A percentile compares a stretch with the other conserved stretches of the same genome.
These are phyloP conservation scores for Usnea hakonensis DNA, from an alignment of 495 filamentous ascomycete species.

Conservation along the genomic window DNA sequence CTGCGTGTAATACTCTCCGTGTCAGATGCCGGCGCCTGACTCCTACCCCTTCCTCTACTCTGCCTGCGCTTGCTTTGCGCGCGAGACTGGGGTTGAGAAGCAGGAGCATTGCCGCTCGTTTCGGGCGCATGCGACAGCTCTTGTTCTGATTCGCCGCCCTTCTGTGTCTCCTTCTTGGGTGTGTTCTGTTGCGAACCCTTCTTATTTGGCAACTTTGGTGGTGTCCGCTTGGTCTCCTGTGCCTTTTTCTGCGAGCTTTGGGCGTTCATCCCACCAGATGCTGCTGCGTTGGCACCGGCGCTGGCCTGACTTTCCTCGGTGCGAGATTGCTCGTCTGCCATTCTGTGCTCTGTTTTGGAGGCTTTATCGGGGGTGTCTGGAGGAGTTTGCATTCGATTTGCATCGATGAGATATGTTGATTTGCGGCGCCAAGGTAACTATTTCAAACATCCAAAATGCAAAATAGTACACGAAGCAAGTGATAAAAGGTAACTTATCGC, in stretches of 20 bases:
- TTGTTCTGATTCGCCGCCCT: conserved; percentile 11
- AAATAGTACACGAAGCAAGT: neutral
- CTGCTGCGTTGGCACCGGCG: conserved; percentile 25
- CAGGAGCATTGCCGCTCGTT: neutral
- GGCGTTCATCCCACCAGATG: conserved; percentile 20
- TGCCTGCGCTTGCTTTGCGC: conserved; percentile 20
- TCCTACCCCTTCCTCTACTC: conserved; percentile 18
- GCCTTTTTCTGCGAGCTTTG: conserved; percentile 21
- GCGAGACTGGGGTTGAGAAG: conserved; percentile 9
- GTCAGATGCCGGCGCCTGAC: conserved; percentile 18
- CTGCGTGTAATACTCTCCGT: conserved; percentile 21
- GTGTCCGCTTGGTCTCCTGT: conserved; percentile 22
- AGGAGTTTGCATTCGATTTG: conserved; percentile 16
- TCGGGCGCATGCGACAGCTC: conserved; percentile 5
- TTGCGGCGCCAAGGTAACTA: neutral
- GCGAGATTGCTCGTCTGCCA: conserved; percentile 22
- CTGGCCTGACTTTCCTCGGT: conserved; percentile 20
- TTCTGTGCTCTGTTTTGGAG: conserved; percentile 6
- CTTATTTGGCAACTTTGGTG: conserved; percentile 22
- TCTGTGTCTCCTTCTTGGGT: conserved; percentile 18
- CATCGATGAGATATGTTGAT: neutral
- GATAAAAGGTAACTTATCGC: neutral
- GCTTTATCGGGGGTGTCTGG: conserved; percentile 13
- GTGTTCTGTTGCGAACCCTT: conserved; percentile 16
- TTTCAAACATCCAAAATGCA: too few species aligned